Evolutionary conservation across 2,329 filamentous ascomycete species (phyloP), one percentile per base, ranked within the genome.

Genomic region (Aspergillus quadrilineatus): DNA sequence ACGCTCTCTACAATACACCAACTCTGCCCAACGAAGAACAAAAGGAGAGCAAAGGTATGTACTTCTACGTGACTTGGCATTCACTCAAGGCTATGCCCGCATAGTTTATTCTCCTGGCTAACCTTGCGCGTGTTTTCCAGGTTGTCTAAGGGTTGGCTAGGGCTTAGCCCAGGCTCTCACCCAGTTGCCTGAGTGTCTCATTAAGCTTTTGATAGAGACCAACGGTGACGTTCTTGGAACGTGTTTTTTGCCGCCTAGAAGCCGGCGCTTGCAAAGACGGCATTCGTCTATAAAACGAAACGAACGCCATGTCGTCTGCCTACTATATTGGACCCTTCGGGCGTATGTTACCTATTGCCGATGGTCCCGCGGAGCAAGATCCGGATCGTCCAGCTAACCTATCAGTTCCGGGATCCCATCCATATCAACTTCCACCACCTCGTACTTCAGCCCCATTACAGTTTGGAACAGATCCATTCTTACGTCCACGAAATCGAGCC

Each of bases 351-450:
- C 68, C 71, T 61, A 57, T 60, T 47, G 63, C 53, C 57, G 66
- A 71, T 58, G 55, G 60, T 53, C 56, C 63, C 46, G 56, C 66
- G 44, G 67, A 69, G 59, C 66, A 63, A 48, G 60, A 65, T 47
- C 56, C 67, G 58, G 64, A 67, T 43, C 59, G 46, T 60, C 46
- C 63, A 62, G 67, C 70, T 66, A 73, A 72, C 58, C 63, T 60
- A 46, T 66, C 65, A 69, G 68, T 67, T 50, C 46, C 65, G 45
- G 69, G 60, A 63, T 65, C 67, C 50, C 66, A 59, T 55, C 71
- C 69, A 49, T 77, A 75, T 61, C 72, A 73, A 57, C 74, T 77
- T 53, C 74, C 74, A 54, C 74, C 71, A 32, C 74, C 74, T 51
- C 71, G 68, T 37, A 60, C 68, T 47, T 67, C 68, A 5, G 62